These are phyloP conservation scores for Amylocarpus encephaloides DNA, from an alignment of 2,329 filamentous ascomycete species.

Conservation along the genomic window DNA sequence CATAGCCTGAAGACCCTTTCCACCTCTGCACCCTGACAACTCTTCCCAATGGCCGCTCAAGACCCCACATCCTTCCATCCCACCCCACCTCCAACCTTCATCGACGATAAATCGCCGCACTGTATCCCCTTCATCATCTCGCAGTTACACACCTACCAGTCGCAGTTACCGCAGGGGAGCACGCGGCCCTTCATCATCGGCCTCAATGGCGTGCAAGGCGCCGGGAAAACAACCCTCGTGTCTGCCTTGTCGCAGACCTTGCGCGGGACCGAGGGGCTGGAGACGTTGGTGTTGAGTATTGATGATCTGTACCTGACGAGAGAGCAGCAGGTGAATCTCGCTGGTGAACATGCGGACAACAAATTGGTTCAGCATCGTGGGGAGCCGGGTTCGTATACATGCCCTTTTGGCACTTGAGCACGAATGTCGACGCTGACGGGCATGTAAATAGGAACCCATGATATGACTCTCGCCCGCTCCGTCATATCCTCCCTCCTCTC, in stretches of 20 bases:
- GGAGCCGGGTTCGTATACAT: conserved; percentile 44
- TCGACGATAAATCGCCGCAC: conserved; percentile 72
- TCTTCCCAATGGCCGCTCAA: not conserved
- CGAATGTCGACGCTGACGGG: not conserved
- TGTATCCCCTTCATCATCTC: conserved; percentile 72
- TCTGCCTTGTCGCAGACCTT: conserved; percentile 53
- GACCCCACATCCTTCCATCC: not conserved
- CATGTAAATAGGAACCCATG: conserved; percentile 46
- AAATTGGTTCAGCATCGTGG: conserved; percentile 59
- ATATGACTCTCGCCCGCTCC: conserved; percentile 47
- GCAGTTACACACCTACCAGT: conserved; percentile 46
- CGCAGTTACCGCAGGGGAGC: conserved; percentile 24
- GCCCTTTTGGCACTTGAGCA: not conserved
- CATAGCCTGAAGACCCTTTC: not conserved
- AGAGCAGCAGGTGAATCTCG: conserved; percentile 46
- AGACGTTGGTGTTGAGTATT: conserved; percentile 54
- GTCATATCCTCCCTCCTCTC: conserved; percentile 48
- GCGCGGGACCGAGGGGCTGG: conserved; percentile 43
- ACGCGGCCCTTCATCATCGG: conserved; percentile 72
- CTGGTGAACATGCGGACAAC: conserved; percentile 48
- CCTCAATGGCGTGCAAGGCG: conserved; percentile 85
- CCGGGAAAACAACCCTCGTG: conserved; percentile 87
- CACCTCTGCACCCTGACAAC: not conserved
- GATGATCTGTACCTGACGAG: conserved; percentile 67
- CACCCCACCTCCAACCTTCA: conserved; percentile 36